A percentile compares a stretch with the other conserved stretches of the same genome.
Evolutionary conservation across 805 yeast species (phyloP).

Genomic region (Phaffomyces antillensis): DNA sequence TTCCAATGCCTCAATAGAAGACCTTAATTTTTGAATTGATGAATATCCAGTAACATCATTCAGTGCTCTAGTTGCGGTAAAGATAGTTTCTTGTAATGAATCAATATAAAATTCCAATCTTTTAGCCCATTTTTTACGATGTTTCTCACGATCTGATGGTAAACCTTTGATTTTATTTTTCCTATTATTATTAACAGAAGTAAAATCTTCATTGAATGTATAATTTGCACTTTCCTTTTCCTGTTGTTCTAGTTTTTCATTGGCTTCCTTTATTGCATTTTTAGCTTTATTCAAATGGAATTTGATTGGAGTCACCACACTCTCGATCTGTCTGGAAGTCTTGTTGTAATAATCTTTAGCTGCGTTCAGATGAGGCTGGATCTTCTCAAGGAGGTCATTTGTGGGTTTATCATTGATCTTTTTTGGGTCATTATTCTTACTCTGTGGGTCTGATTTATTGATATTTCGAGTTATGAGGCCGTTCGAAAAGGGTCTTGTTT

Average conservation of each 20-base stretch:
- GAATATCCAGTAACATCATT: constrained; percentile 93
- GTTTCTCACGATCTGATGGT: constrained; percentile 39
- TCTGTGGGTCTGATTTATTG: background rate
- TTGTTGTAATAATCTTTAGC: constrained; percentile 14
- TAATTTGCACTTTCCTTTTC: constrained; percentile 29
- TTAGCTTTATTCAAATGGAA: constrained; percentile 24
- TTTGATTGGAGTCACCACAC: constrained; percentile 11
- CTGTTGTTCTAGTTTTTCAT: constrained; percentile 29
- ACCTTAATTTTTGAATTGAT: constrained; percentile 64
- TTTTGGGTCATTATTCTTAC: background rate
- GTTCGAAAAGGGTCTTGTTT: background rate
- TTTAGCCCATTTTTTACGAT: constrained; percentile 35
- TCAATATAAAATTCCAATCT: constrained; percentile 43
- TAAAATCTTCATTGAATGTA: constrained; percentile 31
- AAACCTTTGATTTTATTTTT: constrained; percentile 28
- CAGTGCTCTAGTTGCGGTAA: constrained; percentile 57
- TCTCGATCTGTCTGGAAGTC: constrained; percentile 10
- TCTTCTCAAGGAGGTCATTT: constrained; percentile 8
- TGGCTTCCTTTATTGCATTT: constrained; percentile 30
- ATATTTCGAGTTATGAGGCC: background rate
- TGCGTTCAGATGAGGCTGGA: constrained; percentile 17
- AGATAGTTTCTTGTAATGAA: constrained; percentile 49
- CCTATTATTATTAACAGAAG: background rate
- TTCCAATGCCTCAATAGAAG: constrained; percentile 52
- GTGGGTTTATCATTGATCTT: background rate